A percentile compares a stretch with the other conserved stretches of the same genome.
phyloP scores from a whole-genome alignment of 202 grass and related monocot genomes.

The Setaria italica region DNA sequence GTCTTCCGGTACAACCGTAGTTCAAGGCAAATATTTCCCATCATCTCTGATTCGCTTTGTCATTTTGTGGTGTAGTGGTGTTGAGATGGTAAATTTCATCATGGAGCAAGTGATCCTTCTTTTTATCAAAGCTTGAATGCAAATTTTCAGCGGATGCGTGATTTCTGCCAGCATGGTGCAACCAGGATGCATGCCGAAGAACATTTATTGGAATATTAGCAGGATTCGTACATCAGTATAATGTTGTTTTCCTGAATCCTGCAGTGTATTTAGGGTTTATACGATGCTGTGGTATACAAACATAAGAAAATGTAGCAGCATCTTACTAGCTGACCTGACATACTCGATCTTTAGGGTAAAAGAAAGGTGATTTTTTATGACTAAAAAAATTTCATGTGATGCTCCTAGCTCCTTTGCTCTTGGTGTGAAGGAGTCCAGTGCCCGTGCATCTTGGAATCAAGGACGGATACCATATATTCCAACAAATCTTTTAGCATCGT shows the following conservation, averaged over 20 bases:
- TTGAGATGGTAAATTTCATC: conserved; percentile 3
- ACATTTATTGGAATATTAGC: background rate
- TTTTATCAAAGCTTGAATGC: conserved; percentile 4
- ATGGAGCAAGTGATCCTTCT: background rate
- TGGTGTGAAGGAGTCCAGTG: background rate
- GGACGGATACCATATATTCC: no score
- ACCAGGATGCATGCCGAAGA: background rate
- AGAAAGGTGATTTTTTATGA: background rate
- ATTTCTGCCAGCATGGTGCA: background rate
- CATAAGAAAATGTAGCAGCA: conserved; percentile 15
- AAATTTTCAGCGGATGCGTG: background rate
- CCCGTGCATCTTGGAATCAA: no score
- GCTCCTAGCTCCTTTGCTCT: background rate
- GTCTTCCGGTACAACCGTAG: conserved; percentile 74
- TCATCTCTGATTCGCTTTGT: conserved; percentile 64
- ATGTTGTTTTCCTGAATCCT: background rate
- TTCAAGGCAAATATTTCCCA: conserved; percentile 68
- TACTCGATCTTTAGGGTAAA: background rate
- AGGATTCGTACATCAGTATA: background rate
- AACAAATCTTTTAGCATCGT: no score
- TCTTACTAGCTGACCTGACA: conserved; percentile 23
- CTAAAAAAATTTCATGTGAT: background rate
- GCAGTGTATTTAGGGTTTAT: conserved; percentile 8
- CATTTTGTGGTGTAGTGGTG: conserved; percentile 57
- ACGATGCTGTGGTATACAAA: conserved; percentile 5